phyloP scores from a whole-genome alignment of 257 asterid genomes.

The Solanum pennellii region DNA sequence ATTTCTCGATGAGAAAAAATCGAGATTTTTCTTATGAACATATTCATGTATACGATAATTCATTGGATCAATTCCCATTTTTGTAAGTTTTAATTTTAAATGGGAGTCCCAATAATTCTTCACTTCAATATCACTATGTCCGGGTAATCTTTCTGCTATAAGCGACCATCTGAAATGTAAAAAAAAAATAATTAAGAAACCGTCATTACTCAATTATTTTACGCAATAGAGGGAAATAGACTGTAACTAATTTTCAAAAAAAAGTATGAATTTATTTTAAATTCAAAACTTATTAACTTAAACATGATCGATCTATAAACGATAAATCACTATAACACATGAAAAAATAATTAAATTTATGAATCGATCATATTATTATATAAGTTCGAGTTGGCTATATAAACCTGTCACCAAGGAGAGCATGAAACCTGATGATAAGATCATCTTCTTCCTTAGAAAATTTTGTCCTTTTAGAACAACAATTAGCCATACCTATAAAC shows the following conservation, averaged over 20 bases:
- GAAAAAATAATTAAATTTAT: neutral
- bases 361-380: neutral
- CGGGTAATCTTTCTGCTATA: constrained; percentile 9
- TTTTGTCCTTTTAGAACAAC: neutral
- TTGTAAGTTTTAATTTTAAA: neutral
- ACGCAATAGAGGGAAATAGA: no score
- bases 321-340: neutral
- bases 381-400: neutral
- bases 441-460: neutral
- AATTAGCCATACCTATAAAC: neutral
- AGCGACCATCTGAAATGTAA: constrained; percentile 6
- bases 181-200: neutral
- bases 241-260: no score
- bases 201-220: no score
- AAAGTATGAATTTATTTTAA: neutral
- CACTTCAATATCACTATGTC: constrained; percentile 2
- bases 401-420: neutral
- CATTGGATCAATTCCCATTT: constrained; percentile 11
- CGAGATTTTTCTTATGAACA: neutral
- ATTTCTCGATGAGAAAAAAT: neutral
- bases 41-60: neutral
- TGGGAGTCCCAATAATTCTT: constrained; percentile 16
- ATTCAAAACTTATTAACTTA: neutral
- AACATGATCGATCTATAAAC: neutral
- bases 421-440: neutral